Evolutionary conservation across 2,329 filamentous ascomycete genomes (phyloP).

Genomic region (Pseudogymnoascus sp.): DNA sequence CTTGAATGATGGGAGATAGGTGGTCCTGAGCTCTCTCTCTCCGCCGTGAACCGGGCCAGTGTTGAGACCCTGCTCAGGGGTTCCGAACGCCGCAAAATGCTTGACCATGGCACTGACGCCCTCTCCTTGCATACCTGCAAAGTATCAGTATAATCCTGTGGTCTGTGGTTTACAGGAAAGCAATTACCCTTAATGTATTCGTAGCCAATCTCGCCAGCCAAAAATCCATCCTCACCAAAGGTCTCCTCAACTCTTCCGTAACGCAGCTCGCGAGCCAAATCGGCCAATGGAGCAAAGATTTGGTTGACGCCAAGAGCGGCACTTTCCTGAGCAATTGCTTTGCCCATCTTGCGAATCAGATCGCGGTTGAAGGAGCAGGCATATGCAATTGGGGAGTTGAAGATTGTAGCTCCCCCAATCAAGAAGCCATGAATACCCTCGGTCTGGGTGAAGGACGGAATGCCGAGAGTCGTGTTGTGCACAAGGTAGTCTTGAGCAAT

Average conservation of each 20-base stretch:
- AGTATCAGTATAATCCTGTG: conserved; percentile 25
- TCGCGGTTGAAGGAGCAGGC: conserved; percentile 63
- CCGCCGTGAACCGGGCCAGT: conserved; percentile 49
- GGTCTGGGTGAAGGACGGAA: conserved; percentile 65
- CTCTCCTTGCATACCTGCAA: conserved; percentile 52
- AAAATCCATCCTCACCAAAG: conserved; percentile 60
- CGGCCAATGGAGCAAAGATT: conserved; percentile 62
- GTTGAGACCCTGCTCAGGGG: conserved; percentile 66
- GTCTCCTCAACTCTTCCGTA: conserved; percentile 70
- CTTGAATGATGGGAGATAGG: conserved; percentile 55
- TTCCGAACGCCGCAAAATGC: conserved; percentile 63
- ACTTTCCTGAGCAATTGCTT: conserved; percentile 57
- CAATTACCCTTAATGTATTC: conserved; percentile 48
- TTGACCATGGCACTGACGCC: conserved; percentile 67
- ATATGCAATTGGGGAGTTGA: conserved; percentile 68
- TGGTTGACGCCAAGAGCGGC: conserved; percentile 63
- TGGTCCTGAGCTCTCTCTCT: conserved; percentile 46
- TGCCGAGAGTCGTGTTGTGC: conserved; percentile 59
- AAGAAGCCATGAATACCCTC: conserved; percentile 70
- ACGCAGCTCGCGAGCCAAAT: conserved; percentile 62
- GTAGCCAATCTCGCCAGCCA: conserved; percentile 61
- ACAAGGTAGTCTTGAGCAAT: conserved; percentile 61
- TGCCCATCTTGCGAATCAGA: conserved; percentile 58
- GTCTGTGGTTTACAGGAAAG: conserved; percentile 23
- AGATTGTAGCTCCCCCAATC: conserved; percentile 66